Base-by-base conservation (phyloP, 257 asterid species). In the Nicotiana tomentosiformis region DNA sequence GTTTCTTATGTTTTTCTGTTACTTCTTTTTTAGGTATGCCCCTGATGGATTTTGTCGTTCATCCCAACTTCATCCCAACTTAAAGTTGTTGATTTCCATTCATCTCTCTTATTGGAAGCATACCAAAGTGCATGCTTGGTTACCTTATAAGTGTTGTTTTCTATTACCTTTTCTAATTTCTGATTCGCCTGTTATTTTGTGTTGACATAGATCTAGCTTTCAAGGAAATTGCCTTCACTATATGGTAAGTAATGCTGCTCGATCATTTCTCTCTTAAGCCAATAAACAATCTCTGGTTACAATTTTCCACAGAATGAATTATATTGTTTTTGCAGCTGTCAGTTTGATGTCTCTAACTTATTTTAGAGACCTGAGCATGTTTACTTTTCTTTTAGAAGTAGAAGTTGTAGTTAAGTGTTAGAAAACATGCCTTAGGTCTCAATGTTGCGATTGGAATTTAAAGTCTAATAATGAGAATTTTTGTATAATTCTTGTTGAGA, bases 221-320 rank as follows among this genome's bases (percentile, higher is more conserved):
- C 94, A 86, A 83, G 99, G 97, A 1, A 95, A 93, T 82, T 95
- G 99, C 87, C 94, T 95, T 80, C 90, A 89, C 88, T 90, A 81
- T 95, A 98, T 84, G 97, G 99, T 95, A 90, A 43, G 88, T 82
- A 14, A 55, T 64, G 66, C 9, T 84, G 78, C 72, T 46, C 84
- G 33, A 65, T 10, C 74, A 3, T 4, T 56, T 78, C 26, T 10
- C 57, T 11, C 39, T 70, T 26, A 60, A 60, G 66, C 66, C 14
- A 60, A 10, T 60, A 35, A 35, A 17, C 53, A 67, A 33, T 66
- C 76, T 32, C 39, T 3, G 3, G 6, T 17, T 67, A 66, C 51
- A 66, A 15, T 66, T 66, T 32, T 66, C 16, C 7, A 32, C 15
- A 66, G 43, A 6, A 4, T 1, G 26, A 23, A 23, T 23, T 23